These are phyloP conservation scores for Alternaria angustiovoidea DNA, from an alignment of 2,329 filamentous ascomycete genomes.

Conservation along the genomic window DNA sequence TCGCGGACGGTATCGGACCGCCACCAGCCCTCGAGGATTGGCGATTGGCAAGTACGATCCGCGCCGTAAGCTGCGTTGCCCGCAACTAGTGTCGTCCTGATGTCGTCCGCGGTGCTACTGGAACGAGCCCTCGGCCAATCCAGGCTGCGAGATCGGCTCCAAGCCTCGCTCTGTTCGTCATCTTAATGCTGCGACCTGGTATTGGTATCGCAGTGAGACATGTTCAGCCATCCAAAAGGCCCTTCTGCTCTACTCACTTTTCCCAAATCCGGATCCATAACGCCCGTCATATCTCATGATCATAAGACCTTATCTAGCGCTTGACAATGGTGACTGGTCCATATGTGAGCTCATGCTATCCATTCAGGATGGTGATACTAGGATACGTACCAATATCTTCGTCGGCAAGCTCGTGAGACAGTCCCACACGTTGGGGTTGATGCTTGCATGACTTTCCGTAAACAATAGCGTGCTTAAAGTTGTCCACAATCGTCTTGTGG, in stretches of 20 bases:
- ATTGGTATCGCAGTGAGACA: constrained; percentile 44
- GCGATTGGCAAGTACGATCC: constrained; percentile 47
- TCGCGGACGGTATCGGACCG: constrained; percentile 41
- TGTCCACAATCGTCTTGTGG: constrained; percentile 92
- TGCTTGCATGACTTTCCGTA: constrained; percentile 99
- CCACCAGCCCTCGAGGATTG: constrained; percentile 33
- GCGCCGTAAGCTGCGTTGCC: constrained; percentile 44
- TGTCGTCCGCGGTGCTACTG: constrained; percentile 44
- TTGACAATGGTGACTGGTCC: constrained; percentile 54
- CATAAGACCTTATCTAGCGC: constrained; percentile 42
- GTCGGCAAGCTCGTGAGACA: constrained; percentile 89
- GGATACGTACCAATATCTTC: constrained; percentile 87
- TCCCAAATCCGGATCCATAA: constrained; percentile 26
- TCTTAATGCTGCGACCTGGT: constrained; percentile 38
- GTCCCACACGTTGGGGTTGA: constrained; percentile 93
- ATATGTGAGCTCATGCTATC: constrained; percentile 32
- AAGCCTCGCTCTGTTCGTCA: constrained; percentile 42
- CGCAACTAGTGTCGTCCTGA: constrained; percentile 43
- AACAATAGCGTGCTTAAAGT: constrained; percentile 94
- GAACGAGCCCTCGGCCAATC: constrained; percentile 44
- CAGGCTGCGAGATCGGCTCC: constrained; percentile 36
- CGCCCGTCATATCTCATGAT: constrained; percentile 29
- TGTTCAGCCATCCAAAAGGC: constrained; percentile 38
- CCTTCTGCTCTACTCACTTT: constrained; percentile 36
- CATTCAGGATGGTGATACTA: constrained; percentile 16